phyloP scores from a whole-genome alignment of 2,329 filamentous ascomycete species.

The Aspergillus sp. region DNA sequence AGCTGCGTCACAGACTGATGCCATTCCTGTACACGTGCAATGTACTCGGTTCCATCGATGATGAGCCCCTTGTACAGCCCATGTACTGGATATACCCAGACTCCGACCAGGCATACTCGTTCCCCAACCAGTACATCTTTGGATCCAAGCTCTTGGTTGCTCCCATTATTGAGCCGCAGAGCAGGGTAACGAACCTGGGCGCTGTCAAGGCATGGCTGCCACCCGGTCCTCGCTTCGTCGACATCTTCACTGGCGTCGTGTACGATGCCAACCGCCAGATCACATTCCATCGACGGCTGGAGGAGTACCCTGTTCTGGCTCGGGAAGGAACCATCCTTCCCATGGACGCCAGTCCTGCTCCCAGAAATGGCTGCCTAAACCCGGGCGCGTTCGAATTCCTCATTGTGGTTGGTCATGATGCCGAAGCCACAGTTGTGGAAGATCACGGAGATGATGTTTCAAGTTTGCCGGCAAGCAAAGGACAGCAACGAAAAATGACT shows the following conservation, averaged over 20 bases:
- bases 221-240: constrained; percentile 39
- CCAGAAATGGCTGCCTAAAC: constrained; percentile 11
- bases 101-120: constrained; percentile 44
- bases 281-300: constrained; percentile 42
- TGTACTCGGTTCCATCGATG: constrained; percentile 33
- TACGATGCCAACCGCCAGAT: constrained; percentile 50
- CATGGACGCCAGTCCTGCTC: constrained; percentile 36
- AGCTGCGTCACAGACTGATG: constrained; percentile 49
- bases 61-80: constrained; percentile 49
- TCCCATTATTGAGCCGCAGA: constrained; percentile 46
- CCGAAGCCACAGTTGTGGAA: constrained; percentile 42
- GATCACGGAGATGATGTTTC: constrained; percentile 22
- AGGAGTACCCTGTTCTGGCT: constrained; percentile 46
- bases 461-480: neutral
- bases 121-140: constrained; percentile 52
- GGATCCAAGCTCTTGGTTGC: constrained; percentile 48
- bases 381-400: constrained; percentile 11
- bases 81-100: constrained; percentile 54
- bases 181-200: constrained; percentile 39
- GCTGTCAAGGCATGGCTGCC: constrained; percentile 50
- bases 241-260: constrained; percentile 49
- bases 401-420: constrained; percentile 38
- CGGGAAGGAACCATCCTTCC: constrained; percentile 51
- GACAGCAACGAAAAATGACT: constrained; percentile 3
- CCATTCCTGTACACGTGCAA: constrained; percentile 55